A percentile compares a stretch with the other conserved stretches of the same genome.
Conservation (phyloP, 257 asterid genomes). For the Plantago major region DNA sequence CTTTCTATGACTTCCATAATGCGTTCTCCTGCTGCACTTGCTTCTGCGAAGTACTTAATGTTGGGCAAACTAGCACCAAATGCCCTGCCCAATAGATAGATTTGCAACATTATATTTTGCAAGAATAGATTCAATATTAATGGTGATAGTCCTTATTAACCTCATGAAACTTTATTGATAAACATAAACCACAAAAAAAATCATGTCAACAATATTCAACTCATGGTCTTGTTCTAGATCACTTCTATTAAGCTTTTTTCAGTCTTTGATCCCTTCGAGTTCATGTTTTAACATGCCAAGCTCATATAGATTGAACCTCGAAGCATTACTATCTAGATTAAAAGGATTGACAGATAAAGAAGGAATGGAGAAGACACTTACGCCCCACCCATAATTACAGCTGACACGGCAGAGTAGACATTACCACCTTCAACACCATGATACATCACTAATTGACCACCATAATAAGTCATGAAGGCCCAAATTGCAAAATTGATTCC, state of each 20-base stretch:
- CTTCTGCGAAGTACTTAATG: slow-evolving; percentile 64
- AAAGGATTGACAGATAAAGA: too few relatives aligned
- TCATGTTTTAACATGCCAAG: too few relatives aligned
- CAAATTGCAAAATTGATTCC: slow-evolving; percentile 52
- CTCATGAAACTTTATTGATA: too few relatives aligned
- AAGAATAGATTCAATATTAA: too few relatives aligned
- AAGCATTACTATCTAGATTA: not conserved
- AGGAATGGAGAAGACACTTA: slow-evolving; percentile 17
- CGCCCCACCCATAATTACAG: slow-evolving; percentile 59
- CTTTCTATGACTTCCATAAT: slow-evolving; percentile 56
- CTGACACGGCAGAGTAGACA: slow-evolving; percentile 47
- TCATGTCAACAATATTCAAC: not conserved
- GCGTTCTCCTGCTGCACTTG: slow-evolving; percentile 67
- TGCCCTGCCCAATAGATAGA: slow-evolving; percentile 27
- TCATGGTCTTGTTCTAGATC: not conserved
- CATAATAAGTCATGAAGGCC: slow-evolving; percentile 55
- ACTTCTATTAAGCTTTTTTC: too few relatives aligned
- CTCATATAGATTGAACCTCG: too few relatives aligned
- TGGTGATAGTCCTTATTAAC: too few relatives aligned
- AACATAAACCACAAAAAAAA: not conserved
- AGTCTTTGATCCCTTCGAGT: too few relatives aligned
- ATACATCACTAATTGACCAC: slow-evolving; percentile 56
- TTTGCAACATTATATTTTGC: too few relatives aligned
- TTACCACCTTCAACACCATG: slow-evolving; percentile 54
- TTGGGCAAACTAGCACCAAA: slow-evolving; percentile 63